These are phyloP conservation scores for Bonnemaisonia californica DNA, from an alignment of 31 red algal species.

Conservation along the genomic window DNA sequence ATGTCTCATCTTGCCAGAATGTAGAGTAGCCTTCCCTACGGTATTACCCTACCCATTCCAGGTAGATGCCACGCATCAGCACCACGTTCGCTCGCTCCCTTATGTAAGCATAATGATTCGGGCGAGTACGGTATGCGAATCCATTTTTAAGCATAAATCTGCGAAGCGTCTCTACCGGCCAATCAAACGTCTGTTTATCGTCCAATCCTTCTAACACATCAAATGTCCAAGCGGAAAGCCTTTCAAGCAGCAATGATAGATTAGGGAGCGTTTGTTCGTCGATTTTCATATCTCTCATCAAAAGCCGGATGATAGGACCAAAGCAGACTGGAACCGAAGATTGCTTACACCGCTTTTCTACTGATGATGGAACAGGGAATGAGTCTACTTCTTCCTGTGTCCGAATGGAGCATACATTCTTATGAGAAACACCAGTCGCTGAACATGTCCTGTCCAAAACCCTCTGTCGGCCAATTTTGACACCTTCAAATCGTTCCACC, in stretches of 20 bases:
- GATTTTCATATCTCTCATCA: not conserved
- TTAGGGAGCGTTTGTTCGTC: not conserved
- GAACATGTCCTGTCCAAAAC: no score
- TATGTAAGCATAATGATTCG: slow-evolving; percentile 12
- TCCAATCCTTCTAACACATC: not conserved
- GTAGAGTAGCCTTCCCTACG: slow-evolving; percentile 8
- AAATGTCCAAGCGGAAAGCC: not conserved
- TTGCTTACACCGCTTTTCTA: no score
- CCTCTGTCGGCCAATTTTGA: no score
- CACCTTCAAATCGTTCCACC: no score
- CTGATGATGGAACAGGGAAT: no score
- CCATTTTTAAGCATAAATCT: not conserved
- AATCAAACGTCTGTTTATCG: not conserved
- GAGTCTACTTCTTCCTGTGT: no score
- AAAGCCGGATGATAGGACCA: no score
- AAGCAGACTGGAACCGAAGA: no score
- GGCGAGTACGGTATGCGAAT: not conserved
- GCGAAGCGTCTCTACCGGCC: not conserved
- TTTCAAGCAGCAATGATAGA: not conserved
- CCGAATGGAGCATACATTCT: no score
- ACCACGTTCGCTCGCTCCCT: not conserved
- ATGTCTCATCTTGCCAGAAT: slow-evolving; percentile 43
- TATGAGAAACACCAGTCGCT: no score
- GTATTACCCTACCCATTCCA: slow-evolving; percentile 17
- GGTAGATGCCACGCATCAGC: slow-evolving; percentile 16